Conservation (phyloP, 2,329 filamentous ascomycete genomes). For the Amylocarpus encephaloides region DNA sequence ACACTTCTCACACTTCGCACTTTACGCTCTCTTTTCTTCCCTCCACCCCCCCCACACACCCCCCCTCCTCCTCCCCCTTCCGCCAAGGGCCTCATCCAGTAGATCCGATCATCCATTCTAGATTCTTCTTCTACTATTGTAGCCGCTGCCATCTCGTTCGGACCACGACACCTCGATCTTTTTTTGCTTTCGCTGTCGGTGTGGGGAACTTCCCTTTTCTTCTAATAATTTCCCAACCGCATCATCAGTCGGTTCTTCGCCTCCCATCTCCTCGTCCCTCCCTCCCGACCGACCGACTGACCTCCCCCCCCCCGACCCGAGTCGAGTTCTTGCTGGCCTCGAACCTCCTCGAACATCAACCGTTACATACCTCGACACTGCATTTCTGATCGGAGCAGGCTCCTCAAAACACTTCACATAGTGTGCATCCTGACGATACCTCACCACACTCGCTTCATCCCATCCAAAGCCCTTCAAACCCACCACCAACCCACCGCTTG, state of each 20-base stretch:
- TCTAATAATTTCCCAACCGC: conserved; percentile 21
- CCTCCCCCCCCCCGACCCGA: conserved; percentile 12
- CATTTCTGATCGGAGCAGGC: conserved; percentile 32
- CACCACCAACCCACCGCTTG: conserved; percentile 1
- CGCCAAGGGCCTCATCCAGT: conserved; percentile 1
- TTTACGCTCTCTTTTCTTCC: conserved; percentile 31
- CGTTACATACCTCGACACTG: conserved; percentile 27
- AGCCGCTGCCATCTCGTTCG: no score
- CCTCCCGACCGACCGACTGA: no score
- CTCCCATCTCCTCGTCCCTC: no score
- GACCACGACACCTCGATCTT: background rate
- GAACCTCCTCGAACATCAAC: conserved; percentile 32
- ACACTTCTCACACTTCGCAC: conserved; percentile 27
- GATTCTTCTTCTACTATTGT: conserved; percentile 6
- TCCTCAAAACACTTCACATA: conserved; percentile 17
- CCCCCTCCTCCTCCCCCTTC: conserved; percentile 5
- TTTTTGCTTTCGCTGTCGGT: conserved; percentile 3
- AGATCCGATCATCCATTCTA: conserved; percentile 1
- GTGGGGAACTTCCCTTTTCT: conserved; percentile 5
- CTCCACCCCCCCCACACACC: conserved; percentile 19
- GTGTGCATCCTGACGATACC: conserved; percentile 17
- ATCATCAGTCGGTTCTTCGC: conserved; percentile 18
- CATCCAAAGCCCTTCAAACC: no score
- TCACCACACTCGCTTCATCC: conserved; percentile 28
- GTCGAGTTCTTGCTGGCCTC: conserved; percentile 32